phyloP scores from a whole-genome alignment of 1,284 basidiomycete genomes.

The Chalciporus piperatoides region DNA sequence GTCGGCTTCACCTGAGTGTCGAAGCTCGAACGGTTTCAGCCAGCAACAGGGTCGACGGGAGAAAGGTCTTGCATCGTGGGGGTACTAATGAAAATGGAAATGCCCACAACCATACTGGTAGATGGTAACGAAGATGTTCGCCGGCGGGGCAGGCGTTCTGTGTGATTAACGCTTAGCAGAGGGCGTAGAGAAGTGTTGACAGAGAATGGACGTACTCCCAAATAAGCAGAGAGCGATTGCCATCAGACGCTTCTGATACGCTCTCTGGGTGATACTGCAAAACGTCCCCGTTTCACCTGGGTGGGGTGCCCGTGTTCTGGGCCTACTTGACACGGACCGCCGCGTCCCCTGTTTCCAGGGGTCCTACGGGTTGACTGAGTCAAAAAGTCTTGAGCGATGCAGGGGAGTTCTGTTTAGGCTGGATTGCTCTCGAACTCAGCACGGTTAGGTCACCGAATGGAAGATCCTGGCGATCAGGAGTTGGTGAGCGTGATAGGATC shows the following conservation, averaged over 20 bases:
- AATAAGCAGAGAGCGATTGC: conserved; percentile 17
- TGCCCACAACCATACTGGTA: conserved; percentile 5
- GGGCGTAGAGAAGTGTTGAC: conserved; percentile 29
- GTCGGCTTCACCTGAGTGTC: not conserved
- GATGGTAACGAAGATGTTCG: conserved; percentile 11
- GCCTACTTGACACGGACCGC: conserved; percentile 2
- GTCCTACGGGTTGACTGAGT: conserved; percentile 17
- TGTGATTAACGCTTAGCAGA: conserved; percentile 11
- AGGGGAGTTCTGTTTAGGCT: conserved; percentile 6
- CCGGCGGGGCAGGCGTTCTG: conserved; percentile 7
- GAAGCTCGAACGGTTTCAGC: not conserved
- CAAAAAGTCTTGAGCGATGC: conserved; percentile 19
- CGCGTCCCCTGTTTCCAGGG: conserved; percentile 22
- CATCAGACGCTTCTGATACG: conserved; percentile 26
- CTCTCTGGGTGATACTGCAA: not conserved
- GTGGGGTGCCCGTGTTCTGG: conserved; percentile 16
- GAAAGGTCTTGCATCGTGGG: conserved; percentile 9
- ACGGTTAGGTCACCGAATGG: conserved; percentile 28
- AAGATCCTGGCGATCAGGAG: conserved; percentile 30
- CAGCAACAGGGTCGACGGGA: conserved; percentile 2
- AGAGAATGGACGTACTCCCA: conserved; percentile 29
- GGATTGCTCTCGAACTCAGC: conserved; percentile 19
- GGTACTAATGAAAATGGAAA: conserved; percentile 6
- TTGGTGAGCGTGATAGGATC: conserved; percentile 21
- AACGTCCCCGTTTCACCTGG: not conserved